Evolutionary conservation across 2,329 filamentous ascomycete species (phyloP).

Genomic region (Didymella segeticola): DNA sequence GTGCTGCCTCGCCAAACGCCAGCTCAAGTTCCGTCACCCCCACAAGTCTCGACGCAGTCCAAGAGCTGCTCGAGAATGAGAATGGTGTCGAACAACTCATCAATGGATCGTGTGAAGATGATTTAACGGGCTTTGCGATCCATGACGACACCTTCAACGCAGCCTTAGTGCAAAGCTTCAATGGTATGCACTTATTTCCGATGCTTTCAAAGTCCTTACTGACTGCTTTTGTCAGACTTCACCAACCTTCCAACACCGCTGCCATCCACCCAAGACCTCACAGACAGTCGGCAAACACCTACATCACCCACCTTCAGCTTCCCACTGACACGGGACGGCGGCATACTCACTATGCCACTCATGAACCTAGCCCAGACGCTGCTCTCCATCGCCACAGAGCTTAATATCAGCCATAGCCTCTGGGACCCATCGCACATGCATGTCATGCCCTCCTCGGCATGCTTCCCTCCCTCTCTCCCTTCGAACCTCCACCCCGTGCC

Average conservation of each 20-base stretch:
- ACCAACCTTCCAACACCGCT: constrained; percentile 2
- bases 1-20: background rate
- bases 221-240: background rate
- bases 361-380: constrained; percentile 41
- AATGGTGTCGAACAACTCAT: background rate
- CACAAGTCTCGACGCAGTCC: background rate
- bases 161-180: background rate
- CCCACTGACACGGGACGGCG: constrained; percentile 22
- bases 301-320: constrained; percentile 3
- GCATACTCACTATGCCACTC: constrained; percentile 47
- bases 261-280: background rate
- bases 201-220: background rate
- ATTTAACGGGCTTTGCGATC: background rate
- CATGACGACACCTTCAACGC: background rate
- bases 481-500: constrained; percentile 59
- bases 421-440: constrained; percentile 31
- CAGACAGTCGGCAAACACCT: background rate
- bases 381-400: constrained; percentile 21
- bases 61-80: background rate
- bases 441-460: constrained; percentile 18
- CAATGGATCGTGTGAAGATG: background rate
- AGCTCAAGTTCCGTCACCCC: background rate
- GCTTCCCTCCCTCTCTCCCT: constrained; percentile 16
- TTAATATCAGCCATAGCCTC: constrained; percentile 21
- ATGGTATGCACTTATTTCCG: background rate